A percentile compares a stretch with the other conserved stretches of the same genome.
Evolutionary conservation across 2,329 filamentous ascomycete species (phyloP).

Genomic region (Fusarium acutatum): DNA sequence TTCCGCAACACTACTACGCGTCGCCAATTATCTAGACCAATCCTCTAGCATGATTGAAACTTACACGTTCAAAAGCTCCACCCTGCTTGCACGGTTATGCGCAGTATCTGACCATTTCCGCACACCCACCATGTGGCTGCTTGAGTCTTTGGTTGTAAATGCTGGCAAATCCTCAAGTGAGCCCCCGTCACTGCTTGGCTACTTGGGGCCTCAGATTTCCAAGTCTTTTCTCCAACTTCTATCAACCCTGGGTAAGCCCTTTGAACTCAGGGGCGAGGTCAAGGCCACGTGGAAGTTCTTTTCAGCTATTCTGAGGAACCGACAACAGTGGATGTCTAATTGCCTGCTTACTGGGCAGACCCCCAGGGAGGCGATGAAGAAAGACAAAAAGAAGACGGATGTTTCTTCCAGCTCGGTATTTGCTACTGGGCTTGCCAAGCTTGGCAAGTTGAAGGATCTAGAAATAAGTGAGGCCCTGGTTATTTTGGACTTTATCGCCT

Average conservation of each 20-base stretch:
- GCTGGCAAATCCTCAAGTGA: slow-evolving; percentile 74
- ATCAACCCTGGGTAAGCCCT: slow-evolving; percentile 78
- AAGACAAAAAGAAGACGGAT: slow-evolving; percentile 60
- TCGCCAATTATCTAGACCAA: slow-evolving; percentile 70
- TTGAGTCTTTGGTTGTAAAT: slow-evolving; percentile 77
- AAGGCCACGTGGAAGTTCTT: slow-evolving; percentile 85
- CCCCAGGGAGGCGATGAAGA: slow-evolving; percentile 76
- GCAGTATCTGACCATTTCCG: slow-evolving; percentile 74
- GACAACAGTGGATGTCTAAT: slow-evolving; percentile 96
- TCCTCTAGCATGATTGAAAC: slow-evolving; percentile 74
- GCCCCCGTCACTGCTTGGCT: slow-evolving; percentile 91
- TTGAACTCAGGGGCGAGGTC: slow-evolving; percentile 71
- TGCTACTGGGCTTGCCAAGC: slow-evolving; percentile 73
- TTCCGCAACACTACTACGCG: slow-evolving; percentile 74
- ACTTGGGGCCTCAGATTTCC: slow-evolving; percentile 82
- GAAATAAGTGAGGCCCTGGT: slow-evolving; percentile 73
- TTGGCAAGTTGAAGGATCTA: slow-evolving; percentile 72
- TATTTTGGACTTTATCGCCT: slow-evolving; percentile 85
- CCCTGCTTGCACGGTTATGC: slow-evolving; percentile 79
- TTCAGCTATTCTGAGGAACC: slow-evolving; percentile 83
- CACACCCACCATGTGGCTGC: slow-evolving; percentile 70
- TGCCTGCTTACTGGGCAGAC: slow-evolving; percentile 90
- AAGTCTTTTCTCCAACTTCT: slow-evolving; percentile 85
- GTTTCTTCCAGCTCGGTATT: slow-evolving; percentile 71
- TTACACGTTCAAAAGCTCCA: slow-evolving; percentile 82